Conservation (phyloP, 2,329 filamentous ascomycete species). For the Aspergillus caelatus region DNA sequence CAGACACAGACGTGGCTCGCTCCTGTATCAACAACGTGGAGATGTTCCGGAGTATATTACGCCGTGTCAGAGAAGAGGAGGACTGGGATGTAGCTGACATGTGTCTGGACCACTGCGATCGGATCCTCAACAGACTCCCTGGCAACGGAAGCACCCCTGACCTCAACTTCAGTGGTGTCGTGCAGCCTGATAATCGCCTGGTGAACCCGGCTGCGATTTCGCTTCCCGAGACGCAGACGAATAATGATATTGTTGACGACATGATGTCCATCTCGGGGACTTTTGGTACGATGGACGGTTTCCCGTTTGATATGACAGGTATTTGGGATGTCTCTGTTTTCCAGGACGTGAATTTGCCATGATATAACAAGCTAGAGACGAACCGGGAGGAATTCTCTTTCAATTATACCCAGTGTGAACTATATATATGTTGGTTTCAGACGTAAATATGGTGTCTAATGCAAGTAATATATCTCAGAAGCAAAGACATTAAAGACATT, state of each 20-base stretch:
- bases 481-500: slow-evolving; percentile 9
- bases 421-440: neutral
- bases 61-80: slow-evolving; percentile 51
- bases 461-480: neutral
- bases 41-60: slow-evolving; percentile 51
- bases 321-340: slow-evolving; percentile 50
- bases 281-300: slow-evolving; percentile 50
- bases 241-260: slow-evolving; percentile 50
- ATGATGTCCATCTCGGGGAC: slow-evolving; percentile 52
- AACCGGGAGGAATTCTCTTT: neutral
- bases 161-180: slow-evolving; percentile 18
- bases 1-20: slow-evolving; percentile 48
- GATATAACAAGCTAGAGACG: neutral
- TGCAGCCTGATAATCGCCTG: slow-evolving; percentile 30
- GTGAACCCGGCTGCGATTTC: slow-evolving; percentile 44
- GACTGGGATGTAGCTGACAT: slow-evolving; percentile 61
- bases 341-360: slow-evolving; percentile 40
- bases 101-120: slow-evolving; percentile 54
- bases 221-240: slow-evolving; percentile 47
- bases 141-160: slow-evolving; percentile 25
- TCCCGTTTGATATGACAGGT: slow-evolving; percentile 50
- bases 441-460: neutral
- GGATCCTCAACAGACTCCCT: slow-evolving; percentile 46
- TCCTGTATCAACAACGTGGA: slow-evolving; percentile 53
- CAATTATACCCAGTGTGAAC: slow-evolving; percentile 9